These are phyloP conservation scores for Ocimum tenuiflorum DNA, from an alignment of 257 asterid species.

Conservation along the genomic window DNA sequence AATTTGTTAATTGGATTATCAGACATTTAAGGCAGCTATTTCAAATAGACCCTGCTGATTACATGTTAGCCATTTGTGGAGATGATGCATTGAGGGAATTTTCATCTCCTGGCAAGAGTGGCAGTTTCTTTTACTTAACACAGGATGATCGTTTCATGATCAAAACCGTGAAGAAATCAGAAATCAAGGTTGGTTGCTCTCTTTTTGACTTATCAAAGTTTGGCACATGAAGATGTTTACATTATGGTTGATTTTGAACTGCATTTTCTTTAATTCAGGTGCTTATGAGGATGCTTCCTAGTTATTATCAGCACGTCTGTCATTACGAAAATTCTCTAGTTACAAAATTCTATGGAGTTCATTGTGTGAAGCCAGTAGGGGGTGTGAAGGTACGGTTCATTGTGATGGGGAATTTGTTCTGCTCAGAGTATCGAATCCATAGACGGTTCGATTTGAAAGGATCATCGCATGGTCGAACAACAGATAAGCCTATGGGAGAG, in stretches of 20 bases:
- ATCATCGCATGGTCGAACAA: conserved; percentile 74
- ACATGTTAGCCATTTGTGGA: conserved; percentile 93
- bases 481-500: conserved; percentile 49
- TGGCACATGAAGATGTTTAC: not conserved
- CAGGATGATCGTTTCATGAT: conserved; percentile 98
- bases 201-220: conserved; percentile 20
- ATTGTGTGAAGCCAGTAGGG: conserved; percentile 94
- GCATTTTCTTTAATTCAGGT: conserved; percentile 40
- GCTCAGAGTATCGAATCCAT: conserved; percentile 72
- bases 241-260: not conserved
- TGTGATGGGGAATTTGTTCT: conserved; percentile 81
- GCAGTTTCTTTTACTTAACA: conserved; percentile 88
- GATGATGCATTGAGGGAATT: conserved; percentile 90
- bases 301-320: conserved; percentile 68
- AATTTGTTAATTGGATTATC: conserved; percentile 15
- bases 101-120: conserved; percentile 98
- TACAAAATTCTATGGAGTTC: conserved; percentile 89
- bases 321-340: conserved; percentile 82
- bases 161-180: conserved; percentile 94
- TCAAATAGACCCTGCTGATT: conserved; percentile 96
- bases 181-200: conserved; percentile 82
- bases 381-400: conserved; percentile 92
- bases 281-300: conserved; percentile 90
- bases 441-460: conserved; percentile 78
- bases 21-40: conserved; percentile 83